Base-by-base conservation (phyloP, 257 asterid species). In the Penstemon davidsonii region DNA sequence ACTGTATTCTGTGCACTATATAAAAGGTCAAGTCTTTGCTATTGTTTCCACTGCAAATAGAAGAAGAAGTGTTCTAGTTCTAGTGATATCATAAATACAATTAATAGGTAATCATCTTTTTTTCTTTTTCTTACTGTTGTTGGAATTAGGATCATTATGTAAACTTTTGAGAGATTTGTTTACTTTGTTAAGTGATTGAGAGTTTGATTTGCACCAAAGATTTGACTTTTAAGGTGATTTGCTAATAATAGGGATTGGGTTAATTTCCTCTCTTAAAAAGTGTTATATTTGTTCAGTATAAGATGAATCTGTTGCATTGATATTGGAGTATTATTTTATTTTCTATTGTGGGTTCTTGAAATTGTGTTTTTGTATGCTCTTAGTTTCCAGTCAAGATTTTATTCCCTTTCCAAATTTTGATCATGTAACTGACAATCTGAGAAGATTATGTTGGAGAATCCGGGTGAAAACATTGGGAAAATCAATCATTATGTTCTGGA, bases 1-100 rank as follows among this genome's bases (percentile, higher is more conserved):
- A 40, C 33, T 71, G 50, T 55, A 45, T 15, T 55, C 18, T 69
- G 49, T 50, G 69, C 61, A 71, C 78, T 81, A 81, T 83, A 80
- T 76, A 76, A 78, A 76, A 44, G 79, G 60, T 62, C 61, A 52
- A 57, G 73, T 69, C 69, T 68, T 69, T 73, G 68, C 75, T 6
- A 40, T 57, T 74, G 59, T 53, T 40, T 9, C 13, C 56, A 65
- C 37, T 65, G 43, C 18, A 57, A 75, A 5, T 11, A 57, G 43
- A 67, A 44, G 43, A 67, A 44, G 76, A 49, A 67, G 66, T 52
- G 81, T 67, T 60, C 7, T 38, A 15, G 64, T 54, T 74, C 56
- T 9, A 6, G 57, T 58, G 54, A 52, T 46, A 67, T 47, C 40
- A 2, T 36, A 33, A 10, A 43, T 55, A 37, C 50, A 56, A 50